Conservation (phyloP, 805 yeast species). For the Candida oleophila region DNA sequence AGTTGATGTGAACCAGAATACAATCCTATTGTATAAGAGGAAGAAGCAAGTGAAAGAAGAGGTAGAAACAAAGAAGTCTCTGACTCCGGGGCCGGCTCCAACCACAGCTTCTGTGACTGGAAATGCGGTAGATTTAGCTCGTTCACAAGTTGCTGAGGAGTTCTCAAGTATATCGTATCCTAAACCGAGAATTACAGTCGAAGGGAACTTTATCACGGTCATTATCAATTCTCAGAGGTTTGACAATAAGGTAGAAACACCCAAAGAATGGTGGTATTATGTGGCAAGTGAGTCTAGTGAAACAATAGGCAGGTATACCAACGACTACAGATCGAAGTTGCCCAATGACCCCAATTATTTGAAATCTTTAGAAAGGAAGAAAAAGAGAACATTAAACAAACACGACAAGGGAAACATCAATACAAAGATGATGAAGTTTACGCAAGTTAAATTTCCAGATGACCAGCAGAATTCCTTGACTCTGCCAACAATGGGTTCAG, state of each 20-base stretch:
- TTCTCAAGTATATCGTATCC: neutral
- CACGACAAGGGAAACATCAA: neutral
- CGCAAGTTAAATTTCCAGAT: neutral
- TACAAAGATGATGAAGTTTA: neutral
- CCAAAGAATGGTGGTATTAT: slow-evolving; percentile 18
- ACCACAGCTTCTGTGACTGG: too few relatives aligned
- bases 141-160: neutral
- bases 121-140: neutral
- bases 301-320: slow-evolving; percentile 19
- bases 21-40: neutral
- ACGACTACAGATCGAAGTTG: slow-evolving; percentile 8
- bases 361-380: slow-evolving; percentile 7
- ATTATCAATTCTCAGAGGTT: neutral
- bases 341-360: slow-evolving; percentile 22
- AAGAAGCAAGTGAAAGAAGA: neutral
- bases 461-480: neutral
- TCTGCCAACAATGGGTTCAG: slow-evolving; percentile 3
- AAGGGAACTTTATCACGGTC: neutral
- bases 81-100: too few relatives aligned
- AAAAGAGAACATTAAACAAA: neutral
- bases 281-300: slow-evolving; percentile 17
- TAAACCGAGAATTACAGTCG: neutral
- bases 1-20: neutral
- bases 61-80: neutral
- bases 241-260: neutral